phyloP scores from a whole-genome alignment of 805 yeast genomes.

The Candida bentonensis region DNA sequence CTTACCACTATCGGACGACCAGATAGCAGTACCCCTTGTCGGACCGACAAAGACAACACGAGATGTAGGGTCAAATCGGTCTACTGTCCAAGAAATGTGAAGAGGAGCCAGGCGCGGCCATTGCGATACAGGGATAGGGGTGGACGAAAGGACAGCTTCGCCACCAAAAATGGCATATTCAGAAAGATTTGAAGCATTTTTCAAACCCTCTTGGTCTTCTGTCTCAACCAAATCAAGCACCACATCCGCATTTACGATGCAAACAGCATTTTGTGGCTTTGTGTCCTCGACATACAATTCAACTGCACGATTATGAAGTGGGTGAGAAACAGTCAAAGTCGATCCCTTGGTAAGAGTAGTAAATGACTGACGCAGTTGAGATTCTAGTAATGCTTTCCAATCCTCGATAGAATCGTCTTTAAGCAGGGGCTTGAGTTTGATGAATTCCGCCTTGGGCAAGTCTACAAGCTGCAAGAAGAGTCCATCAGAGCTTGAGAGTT shows the following conservation, averaged over 20 bases:
- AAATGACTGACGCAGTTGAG: conserved; percentile 32
- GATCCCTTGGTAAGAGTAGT: conserved; percentile 35
- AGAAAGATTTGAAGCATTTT: not conserved
- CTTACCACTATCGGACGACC: not conserved
- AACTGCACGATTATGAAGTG: conserved; percentile 12
- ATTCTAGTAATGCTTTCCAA: conserved; percentile 43
- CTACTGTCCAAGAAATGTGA: conserved; percentile 4
- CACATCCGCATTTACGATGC: conserved; percentile 45
- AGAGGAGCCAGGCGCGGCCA: conserved; percentile 13
- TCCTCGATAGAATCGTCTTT: conserved; percentile 19
- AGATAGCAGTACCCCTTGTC: not conserved
- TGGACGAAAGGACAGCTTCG: not conserved
- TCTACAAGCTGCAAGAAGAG: conserved; percentile 16
- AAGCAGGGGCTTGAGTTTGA: conserved; percentile 28
- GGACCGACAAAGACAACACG: conserved; percentile 4
- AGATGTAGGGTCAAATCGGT: conserved; percentile 1
- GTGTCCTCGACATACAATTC: conserved; percentile 26
- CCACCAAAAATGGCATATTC: not conserved
- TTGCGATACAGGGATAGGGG: conserved; percentile 9
- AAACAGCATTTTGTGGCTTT: conserved; percentile 28
- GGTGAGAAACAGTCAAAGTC: conserved; percentile 21
- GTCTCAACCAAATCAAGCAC: conserved; percentile 21
- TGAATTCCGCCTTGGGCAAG: conserved; percentile 34
- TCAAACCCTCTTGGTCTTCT: not conserved
- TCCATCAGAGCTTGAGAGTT: conserved; percentile 8